Conservation (phyloP, 2,329 filamentous ascomycete genomes). For the Exophiala alcalophila region DNA sequence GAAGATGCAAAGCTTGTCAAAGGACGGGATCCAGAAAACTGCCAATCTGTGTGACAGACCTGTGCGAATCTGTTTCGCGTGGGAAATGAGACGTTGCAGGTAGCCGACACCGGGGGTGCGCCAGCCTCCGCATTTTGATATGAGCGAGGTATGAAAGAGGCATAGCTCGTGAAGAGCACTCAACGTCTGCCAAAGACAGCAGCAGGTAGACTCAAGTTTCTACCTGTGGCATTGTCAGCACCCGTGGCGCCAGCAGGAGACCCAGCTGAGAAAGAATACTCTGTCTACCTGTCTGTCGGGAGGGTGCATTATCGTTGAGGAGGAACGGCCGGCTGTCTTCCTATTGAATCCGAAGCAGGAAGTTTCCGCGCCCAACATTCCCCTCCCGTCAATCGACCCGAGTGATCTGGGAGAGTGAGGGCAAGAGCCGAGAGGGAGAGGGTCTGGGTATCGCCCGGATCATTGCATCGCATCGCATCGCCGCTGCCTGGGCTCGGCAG, state of each 20-base stretch:
- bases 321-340: slow-evolving; percentile 5
- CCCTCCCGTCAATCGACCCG: no score
- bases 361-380: no score
- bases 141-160: slow-evolving; percentile 6
- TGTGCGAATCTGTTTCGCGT: slow-evolving; percentile 9
- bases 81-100: slow-evolving; percentile 24
- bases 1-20: slow-evolving; percentile 9
- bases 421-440: no score
- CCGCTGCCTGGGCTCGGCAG: slow-evolving; percentile 8
- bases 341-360: no score
- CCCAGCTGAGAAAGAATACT: slow-evolving; percentile 1
- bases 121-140: slow-evolving; percentile 21
- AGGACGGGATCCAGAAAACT: slow-evolving; percentile 1
- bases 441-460: no score
- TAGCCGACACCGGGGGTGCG: slow-evolving; percentile 20
- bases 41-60: slow-evolving; percentile 21
- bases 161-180: neutral
- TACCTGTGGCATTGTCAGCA: no score
- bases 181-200: no score
- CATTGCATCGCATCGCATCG: slow-evolving; percentile 7
- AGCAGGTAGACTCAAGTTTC: no score
- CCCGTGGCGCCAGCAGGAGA: no score
- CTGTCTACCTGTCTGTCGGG: slow-evolving; percentile 5
- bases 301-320: slow-evolving; percentile 9
- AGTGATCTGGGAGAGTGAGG: no score